These are phyloP conservation scores for Stylosanthes scabra DNA, from an alignment of 331 rosid species.

Conservation along the genomic window DNA sequence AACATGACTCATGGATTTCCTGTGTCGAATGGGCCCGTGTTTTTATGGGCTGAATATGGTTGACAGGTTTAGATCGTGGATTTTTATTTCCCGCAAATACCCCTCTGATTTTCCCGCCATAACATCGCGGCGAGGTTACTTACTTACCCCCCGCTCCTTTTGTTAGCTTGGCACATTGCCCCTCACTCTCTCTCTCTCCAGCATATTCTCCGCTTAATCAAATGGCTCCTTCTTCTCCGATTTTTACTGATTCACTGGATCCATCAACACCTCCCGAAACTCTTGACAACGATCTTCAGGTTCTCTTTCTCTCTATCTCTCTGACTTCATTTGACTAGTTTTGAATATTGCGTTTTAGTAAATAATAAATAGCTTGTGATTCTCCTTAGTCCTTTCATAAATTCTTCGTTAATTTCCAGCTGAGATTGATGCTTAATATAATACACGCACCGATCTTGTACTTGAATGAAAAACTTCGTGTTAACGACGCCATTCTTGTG, in stretches of 20 bases:
- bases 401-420: background rate
- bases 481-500: background rate
- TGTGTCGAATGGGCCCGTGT: background rate
- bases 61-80: background rate
- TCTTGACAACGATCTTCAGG: constrained; percentile 63
- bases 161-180: background rate
- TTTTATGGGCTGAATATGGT: too few relatives aligned
- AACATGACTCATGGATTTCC: too few relatives aligned
- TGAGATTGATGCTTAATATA: background rate
- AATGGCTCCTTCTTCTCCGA: constrained; percentile 51
- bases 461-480: too few relatives aligned
- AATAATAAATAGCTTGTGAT: background rate
- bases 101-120: constrained; percentile 3
- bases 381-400: background rate
- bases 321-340: background rate
- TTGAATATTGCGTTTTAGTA: background rate
- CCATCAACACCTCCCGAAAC: constrained; percentile 42
- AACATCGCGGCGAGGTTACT: background rate
- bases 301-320: constrained; percentile 4
- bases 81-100: background rate
- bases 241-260: constrained; percentile 34
- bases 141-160: background rate
- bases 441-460: background rate
- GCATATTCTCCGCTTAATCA: background rate
- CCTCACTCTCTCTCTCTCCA: constrained; percentile 5